These are phyloP conservation scores for Basidioascus undulatus DNA, from an alignment of 768 basidiomycete genomes.

Conservation along the genomic window DNA sequence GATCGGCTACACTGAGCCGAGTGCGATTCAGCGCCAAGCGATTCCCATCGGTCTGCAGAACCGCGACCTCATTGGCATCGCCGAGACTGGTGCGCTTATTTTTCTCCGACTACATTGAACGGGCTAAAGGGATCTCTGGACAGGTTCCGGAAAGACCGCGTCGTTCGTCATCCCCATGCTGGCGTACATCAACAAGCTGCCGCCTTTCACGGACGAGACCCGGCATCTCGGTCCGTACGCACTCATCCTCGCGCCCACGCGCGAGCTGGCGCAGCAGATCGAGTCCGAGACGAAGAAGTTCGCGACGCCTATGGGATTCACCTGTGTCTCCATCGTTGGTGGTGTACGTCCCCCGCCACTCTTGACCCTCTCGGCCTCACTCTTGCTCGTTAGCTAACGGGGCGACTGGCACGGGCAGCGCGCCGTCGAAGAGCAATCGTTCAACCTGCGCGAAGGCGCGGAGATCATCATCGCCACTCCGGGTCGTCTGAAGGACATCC, in stretches of 20 bases:
- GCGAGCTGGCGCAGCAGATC: conserved; percentile 93
- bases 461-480: conserved; percentile 98
- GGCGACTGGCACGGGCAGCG: conserved; percentile 34
- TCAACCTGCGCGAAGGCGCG: conserved; percentile 89
- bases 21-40: conserved; percentile 89
- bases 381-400: conserved; percentile 3
- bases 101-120: neutral
- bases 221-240: conserved; percentile 84
- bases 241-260: conserved; percentile 83
- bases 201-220: conserved; percentile 72
- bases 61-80: conserved; percentile 91
- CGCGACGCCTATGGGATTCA: conserved; percentile 67
- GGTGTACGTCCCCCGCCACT: conserved; percentile 58
- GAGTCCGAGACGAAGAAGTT: conserved; percentile 82
- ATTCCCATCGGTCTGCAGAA: conserved; percentile 97
- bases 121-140: no score
- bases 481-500: conserved; percentile 90
- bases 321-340: conserved; percentile 93
- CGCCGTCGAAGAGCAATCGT: conserved; percentile 91
- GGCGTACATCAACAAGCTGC: conserved; percentile 67
- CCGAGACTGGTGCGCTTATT: conserved; percentile 82
- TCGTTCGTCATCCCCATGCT: conserved; percentile 98
- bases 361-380: neutral
- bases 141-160: conserved; percentile 95
- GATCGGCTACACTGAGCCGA: conserved; percentile 92